Conservation (phyloP, 2,329 filamentous ascomycete genomes). For the Apiospora aurea region DNA sequence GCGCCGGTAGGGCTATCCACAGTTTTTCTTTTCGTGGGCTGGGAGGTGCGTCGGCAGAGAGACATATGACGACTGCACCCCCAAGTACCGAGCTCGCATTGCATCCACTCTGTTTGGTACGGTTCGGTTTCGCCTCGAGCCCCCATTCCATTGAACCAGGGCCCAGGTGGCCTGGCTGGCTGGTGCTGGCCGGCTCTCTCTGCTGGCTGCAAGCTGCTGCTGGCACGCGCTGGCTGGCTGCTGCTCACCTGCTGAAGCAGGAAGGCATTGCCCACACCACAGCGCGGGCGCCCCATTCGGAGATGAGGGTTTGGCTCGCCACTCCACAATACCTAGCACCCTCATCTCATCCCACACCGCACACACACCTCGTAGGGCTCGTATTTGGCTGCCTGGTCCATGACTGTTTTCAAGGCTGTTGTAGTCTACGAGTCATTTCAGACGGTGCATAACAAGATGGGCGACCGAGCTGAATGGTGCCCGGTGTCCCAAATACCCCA, state of each 20-base stretch:
- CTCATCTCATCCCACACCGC: constrained; percentile 8
- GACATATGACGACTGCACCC: constrained; percentile 15
- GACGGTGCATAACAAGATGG: background rate
- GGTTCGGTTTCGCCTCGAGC: constrained; percentile 10
- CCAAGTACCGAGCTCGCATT: constrained; percentile 19
- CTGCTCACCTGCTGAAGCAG: background rate
- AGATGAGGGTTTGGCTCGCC: constrained; percentile 3
- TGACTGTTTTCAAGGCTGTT: background rate
- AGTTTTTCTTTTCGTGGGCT: background rate
- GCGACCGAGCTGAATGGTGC: background rate
- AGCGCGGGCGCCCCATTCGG: constrained; percentile 4
- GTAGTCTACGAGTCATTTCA: constrained; percentile 2
- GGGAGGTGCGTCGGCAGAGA: constrained; percentile 13
- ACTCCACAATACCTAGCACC: background rate
- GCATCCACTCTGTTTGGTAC: background rate
- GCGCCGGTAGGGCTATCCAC: constrained; percentile 17
- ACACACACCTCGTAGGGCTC: constrained; percentile 16
- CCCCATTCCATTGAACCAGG: background rate
- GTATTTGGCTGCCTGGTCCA: background rate
- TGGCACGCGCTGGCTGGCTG: background rate
- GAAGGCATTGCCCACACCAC: background rate
- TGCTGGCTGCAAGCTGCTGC: background rate
- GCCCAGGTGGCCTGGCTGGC: background rate
- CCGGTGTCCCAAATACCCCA: background rate
- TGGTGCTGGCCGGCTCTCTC: background rate